A percentile compares a stretch with the other conserved stretches of the same genome.
These are phyloP conservation scores for Parsonsia alboflavescens DNA, from an alignment of 257 asterid genomes.

Conservation along the genomic window DNA sequence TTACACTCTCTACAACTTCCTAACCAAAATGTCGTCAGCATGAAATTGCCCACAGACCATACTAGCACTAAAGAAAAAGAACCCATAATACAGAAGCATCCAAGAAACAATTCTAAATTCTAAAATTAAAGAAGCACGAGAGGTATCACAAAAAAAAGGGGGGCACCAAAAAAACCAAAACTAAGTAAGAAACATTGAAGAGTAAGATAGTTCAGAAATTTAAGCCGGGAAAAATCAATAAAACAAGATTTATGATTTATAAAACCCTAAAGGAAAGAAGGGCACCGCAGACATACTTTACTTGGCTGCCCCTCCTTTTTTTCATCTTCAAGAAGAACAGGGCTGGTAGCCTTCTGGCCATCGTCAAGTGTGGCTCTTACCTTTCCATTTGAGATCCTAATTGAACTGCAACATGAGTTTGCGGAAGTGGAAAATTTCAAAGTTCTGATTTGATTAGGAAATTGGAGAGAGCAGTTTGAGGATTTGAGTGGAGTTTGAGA, in stretches of 20 bases:
- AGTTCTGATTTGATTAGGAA: not conserved
- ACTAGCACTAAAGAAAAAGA: not conserved
- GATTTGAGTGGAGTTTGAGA: conserved; percentile 22
- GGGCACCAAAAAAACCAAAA: not conserved
- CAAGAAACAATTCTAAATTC: not conserved
- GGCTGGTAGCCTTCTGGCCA: conserved; percentile 26
- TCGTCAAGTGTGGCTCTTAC: conserved; percentile 41
- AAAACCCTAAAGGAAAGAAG: not conserved
- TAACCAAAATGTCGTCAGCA: conserved; percentile 19
- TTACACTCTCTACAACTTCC: conserved; percentile 73
- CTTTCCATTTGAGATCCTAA: conserved; percentile 19
- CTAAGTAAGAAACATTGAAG: not conserved
- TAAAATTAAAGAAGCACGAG: not conserved
- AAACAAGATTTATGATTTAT: not conserved
- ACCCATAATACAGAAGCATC: not conserved
- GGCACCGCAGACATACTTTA: conserved; percentile 24
- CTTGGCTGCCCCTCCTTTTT: conserved; percentile 21
- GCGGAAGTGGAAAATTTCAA: conserved; percentile 3
- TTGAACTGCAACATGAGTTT: conserved; percentile 5
- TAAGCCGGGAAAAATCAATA: not conserved
- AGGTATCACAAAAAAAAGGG: not conserved
- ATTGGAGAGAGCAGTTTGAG: conserved; percentile 7
- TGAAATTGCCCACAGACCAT: not conserved
- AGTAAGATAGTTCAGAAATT: not conserved
- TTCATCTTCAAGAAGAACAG: conserved; percentile 34